phyloP scores from a whole-genome alignment of 768 basidiomycete species.

The Xerocomellus amylosporus region DNA sequence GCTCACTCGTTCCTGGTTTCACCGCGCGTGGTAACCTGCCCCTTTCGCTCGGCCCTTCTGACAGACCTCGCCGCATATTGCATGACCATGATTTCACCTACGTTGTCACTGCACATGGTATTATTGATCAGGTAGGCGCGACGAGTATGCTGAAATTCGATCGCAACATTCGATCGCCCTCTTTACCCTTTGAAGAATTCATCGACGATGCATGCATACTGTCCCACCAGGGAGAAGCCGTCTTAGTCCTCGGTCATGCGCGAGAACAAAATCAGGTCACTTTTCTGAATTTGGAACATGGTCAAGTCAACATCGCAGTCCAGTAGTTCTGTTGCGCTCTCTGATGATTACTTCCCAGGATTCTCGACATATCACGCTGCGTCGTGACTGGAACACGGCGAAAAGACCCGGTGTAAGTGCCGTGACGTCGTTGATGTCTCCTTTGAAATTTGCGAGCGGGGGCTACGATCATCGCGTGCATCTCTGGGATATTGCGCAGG shows the following conservation, averaged over 20 bases:
- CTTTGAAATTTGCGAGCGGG: conserved; percentile 45
- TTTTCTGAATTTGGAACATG: conserved; percentile 14
- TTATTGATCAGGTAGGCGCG: conserved; percentile 31
- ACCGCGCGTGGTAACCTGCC: background rate
- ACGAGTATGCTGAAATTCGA: conserved; percentile 16
- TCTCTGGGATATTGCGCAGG: conserved; percentile 42
- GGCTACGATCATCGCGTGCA: conserved; percentile 49
- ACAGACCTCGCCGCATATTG: conserved; percentile 42
- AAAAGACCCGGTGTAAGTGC: conserved; percentile 44
- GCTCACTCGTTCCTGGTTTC: background rate
- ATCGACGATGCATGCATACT: conserved; percentile 46
- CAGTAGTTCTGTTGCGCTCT: background rate
- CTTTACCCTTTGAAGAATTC: conserved; percentile 26
- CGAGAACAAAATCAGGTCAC: conserved; percentile 37
- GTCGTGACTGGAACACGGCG: conserved; percentile 31
- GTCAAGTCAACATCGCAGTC: conserved; percentile 23
- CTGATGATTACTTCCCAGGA: conserved; percentile 11
- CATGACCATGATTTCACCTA: conserved; percentile 13
- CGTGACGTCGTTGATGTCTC: conserved; percentile 40
- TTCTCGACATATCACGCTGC: conserved; percentile 10
- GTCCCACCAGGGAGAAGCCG: conserved; percentile 18
- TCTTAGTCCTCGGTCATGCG: conserved; percentile 39
- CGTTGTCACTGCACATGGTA: conserved; percentile 41
- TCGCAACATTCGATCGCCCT: conserved; percentile 20
- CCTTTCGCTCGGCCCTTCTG: conserved; percentile 30